Base-by-base conservation (phyloP, 495 filamentous ascomycete species). In the Aspergillus hancockii region DNA sequence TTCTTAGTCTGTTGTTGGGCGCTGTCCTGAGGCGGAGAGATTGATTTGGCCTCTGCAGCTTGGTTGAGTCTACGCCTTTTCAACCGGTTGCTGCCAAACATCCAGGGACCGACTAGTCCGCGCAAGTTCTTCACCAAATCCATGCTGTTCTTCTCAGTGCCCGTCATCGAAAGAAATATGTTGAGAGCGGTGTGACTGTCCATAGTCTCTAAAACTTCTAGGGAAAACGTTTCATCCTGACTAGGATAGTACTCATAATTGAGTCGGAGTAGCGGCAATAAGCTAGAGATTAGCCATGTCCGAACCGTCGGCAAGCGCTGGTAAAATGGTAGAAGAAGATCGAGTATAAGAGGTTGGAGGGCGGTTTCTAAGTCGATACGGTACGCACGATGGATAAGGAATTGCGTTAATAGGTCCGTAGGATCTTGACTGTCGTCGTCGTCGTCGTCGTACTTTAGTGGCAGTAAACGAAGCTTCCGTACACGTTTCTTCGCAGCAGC, bases 231-330 rank as follows among this genome's bases (percentile, higher is more conserved):
- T 13, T 78, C 72, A 14, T 79, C 81, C 12, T 81, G 79, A 30
- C 82, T 71, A 0, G 89, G 84, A 60, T 96, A 89, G 66, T 91
- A 94, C 76, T 94, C 91, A 68, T 89, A 89, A 64, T 89, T 89
- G n/a, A 92, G 78, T 53, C 92, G 83, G 16, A 93, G 74, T 1
- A 96, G 78, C 0, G 92, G 92, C 22, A 97, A 76, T 19, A 95
- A 77, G 19, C 81, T 86, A 1, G 92, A 92, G 28, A 95, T 82
- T 67, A 90, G 81, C 88, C 92, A 91, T 46, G 79, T 85, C 58
- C 88, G 83, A 50, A 96, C 72, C 41, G 78, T 79, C 14, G 85
- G 76, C 16, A 86, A 86, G 53, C 81, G 85, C 36, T 86, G 73
- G 45, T 95, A 79, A 67, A 96, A 96, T 0, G 92, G 91, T 49